Conservation (phyloP, 441 rosid genomes). For the Pelargonium australe region DNA sequence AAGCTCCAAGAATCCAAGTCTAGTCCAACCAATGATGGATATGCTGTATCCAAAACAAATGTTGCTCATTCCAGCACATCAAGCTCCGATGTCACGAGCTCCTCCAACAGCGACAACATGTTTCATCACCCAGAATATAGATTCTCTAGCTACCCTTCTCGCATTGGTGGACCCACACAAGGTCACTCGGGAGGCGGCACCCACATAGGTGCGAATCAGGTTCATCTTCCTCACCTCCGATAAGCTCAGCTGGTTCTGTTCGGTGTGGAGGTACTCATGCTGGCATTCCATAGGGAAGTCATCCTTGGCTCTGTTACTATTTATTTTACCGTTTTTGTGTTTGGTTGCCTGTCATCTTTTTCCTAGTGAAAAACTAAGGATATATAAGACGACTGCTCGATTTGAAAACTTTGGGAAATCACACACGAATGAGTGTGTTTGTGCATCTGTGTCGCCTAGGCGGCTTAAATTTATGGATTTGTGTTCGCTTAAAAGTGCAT, state of each 20-base stretch:
- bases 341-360: not conserved
- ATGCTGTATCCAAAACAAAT: conserved; percentile 6
- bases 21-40: conserved; percentile 18
- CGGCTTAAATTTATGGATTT: no score
- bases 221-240: conserved; percentile 37
- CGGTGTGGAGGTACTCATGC: conserved; percentile 24
- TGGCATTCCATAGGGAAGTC: conserved; percentile 56
- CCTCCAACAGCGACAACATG: conserved; percentile 33
- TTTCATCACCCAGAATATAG: conserved; percentile 42
- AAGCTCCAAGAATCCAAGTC: conserved; percentile 42
- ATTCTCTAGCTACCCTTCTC: conserved; percentile 47
- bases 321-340: conserved; percentile 19
- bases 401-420: no score
- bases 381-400: not conserved
- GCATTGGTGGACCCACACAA: conserved; percentile 29
- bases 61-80: not conserved
- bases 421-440: no score
- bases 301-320: conserved; percentile 58
- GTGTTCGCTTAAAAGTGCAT: no score
- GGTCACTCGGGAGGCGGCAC: conserved; percentile 33
- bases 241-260: conserved; percentile 25
- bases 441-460: no score
- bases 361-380: not conserved
- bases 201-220: conserved; percentile 34
- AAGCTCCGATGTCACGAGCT: conserved; percentile 35